phyloP scores from a whole-genome alignment of 129 eudicot genomes.

The Chrysanthemum seticuspe region DNA sequence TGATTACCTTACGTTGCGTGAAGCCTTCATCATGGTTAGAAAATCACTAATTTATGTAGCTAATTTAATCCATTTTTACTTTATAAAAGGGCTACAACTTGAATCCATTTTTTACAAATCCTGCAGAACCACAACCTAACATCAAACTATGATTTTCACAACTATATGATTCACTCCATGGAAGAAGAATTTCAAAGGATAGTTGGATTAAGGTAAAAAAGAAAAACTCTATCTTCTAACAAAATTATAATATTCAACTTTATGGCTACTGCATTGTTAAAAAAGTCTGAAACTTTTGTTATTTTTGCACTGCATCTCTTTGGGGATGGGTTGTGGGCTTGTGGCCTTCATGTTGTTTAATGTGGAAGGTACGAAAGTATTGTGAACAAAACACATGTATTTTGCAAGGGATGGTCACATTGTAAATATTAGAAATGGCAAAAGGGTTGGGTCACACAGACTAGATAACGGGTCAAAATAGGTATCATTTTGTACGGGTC shows the following conservation, averaged over 20 bases:
- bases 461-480: too few relatives aligned
- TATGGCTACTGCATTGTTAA: neutral
- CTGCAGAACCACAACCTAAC: conserved; percentile 84
- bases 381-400: neutral
- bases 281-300: conserved; percentile 28
- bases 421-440: too few relatives aligned
- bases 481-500: too few relatives aligned
- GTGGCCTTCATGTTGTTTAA: conserved; percentile 85
- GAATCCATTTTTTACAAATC: neutral
- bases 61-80: too few relatives aligned
- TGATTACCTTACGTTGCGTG: conserved; percentile 81
- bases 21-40: conserved; percentile 75
- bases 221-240: neutral
- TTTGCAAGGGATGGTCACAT: neutral
- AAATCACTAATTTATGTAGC: neutral
- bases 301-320: conserved; percentile 65
- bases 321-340: conserved; percentile 64
- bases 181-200: conserved; percentile 85
- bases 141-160: conserved; percentile 79
- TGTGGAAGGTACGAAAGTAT: conserved; percentile 47
- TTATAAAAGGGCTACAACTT: neutral
- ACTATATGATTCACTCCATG: conserved; percentile 89
- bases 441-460: too few relatives aligned
- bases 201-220: conserved; percentile 79
- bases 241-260: neutral